Percentiles rank a stretch among this genome's conserved stretches.
phyloP scores from a whole-genome alignment of 306 rosid genomes.

The Sicyos edulis region DNA sequence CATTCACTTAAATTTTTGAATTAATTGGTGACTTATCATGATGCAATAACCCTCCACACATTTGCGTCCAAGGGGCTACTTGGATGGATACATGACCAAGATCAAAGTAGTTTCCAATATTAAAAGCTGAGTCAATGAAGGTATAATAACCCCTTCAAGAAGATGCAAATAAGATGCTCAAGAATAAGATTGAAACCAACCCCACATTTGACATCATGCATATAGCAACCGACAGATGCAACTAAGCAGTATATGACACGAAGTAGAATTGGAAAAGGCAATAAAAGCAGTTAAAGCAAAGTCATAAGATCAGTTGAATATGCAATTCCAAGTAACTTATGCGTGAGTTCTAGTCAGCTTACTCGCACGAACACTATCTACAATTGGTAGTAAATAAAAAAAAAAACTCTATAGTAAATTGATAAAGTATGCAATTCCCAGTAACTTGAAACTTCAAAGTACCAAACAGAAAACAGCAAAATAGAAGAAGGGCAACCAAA shows the following conservation, averaged over 20 bases:
- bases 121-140: background rate
- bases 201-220: background rate
- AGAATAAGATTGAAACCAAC: constrained; percentile 2
- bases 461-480: background rate
- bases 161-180: background rate
- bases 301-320: background rate
- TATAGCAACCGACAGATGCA: background rate
- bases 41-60: background rate
- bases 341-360: no score
- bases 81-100: background rate
- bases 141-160: background rate
- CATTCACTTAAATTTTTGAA: no score
- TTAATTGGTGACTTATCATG: no score
- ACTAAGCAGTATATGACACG: background rate
- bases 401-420: no score
- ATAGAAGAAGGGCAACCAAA: background rate
- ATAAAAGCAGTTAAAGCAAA: background rate
- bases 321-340: background rate
- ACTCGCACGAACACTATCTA: no score
- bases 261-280: background rate
- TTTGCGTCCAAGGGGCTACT: background rate
- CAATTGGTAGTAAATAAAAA: no score
- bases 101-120: background rate
- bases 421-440: background rate
- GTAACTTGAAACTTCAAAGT: background rate